A percentile compares a stretch with the other conserved stretches of the same genome.
Conservation (phyloP, 2,329 filamentous ascomycete genomes). For the Trichoderma koningii region DNA sequence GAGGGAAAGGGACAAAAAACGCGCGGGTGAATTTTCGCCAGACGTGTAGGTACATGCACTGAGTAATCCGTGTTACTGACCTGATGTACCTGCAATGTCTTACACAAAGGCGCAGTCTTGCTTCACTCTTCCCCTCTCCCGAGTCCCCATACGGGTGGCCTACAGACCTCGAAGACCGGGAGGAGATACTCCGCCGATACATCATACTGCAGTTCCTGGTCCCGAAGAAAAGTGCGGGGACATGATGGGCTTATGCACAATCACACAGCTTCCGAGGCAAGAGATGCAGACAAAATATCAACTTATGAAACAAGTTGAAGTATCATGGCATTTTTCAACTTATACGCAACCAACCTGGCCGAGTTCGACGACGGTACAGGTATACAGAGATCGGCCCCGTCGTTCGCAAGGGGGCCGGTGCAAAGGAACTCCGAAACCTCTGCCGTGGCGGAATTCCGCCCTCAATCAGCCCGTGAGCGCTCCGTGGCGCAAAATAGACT, state of each 20-base stretch:
- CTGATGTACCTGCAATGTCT: constrained; percentile 4
- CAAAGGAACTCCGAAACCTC: not conserved
- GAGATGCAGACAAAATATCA: not conserved
- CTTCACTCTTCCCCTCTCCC: constrained; percentile 7
- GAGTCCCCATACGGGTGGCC: constrained; percentile 5
- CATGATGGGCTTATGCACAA: not conserved
- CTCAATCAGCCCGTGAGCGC: not conserved
- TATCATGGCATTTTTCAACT: not conserved
- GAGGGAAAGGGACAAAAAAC: not conserved
- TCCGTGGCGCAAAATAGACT: not conserved
- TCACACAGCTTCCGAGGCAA: not conserved
- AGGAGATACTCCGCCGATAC: constrained; percentile 8
- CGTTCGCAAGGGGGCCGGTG: not conserved
- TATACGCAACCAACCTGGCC: too few relatives aligned
- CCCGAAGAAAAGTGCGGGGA: not conserved
- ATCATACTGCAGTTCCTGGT: not conserved
- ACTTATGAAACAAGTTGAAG: not conserved
- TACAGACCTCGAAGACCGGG: not conserved
- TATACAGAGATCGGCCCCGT: not conserved
- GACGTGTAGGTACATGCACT: not conserved
- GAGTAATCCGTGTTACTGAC: not conserved
- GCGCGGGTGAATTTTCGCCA: not conserved
- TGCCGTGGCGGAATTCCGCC: not conserved
- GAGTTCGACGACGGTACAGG: too few relatives aligned
- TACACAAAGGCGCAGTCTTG: not conserved